Conservation (phyloP, 768 basidiomycete species). For the Pilatotrama ljubarskyi region DNA sequence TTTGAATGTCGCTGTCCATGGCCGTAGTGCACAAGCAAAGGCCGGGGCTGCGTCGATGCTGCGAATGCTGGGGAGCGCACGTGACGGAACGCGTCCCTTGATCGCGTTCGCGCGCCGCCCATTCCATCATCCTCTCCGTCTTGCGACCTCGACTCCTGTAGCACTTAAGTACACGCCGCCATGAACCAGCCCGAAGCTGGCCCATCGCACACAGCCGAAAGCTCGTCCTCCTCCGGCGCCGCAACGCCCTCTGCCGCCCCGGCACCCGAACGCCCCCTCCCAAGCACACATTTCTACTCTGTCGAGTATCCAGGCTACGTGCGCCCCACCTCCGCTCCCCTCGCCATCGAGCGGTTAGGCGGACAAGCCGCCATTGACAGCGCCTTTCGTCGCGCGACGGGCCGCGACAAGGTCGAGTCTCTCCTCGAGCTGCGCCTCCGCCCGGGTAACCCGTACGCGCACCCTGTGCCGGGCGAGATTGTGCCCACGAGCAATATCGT, state of each 20-base stretch:
- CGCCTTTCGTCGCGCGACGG: constrained; percentile 69
- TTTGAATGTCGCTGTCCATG: background rate
- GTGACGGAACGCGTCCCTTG: constrained; percentile 11
- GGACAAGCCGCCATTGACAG: constrained; percentile 69
- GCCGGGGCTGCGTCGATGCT: no score
- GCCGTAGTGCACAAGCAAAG: background rate
- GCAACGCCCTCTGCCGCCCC: constrained; percentile 14
- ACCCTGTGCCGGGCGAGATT: constrained; percentile 82
- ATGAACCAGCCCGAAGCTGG: constrained; percentile 14
- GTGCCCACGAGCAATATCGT: constrained; percentile 79
- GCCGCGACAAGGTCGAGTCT: constrained; percentile 52
- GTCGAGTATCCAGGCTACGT: constrained; percentile 94
- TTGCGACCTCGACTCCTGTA: background rate
- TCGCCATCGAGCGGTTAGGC: constrained; percentile 66
- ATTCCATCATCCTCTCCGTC: background rate
- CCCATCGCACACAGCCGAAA: constrained; percentile 1
- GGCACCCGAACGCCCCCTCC: constrained; percentile 47
- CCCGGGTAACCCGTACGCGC: constrained; percentile 74
- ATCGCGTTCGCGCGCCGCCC: constrained; percentile 1
- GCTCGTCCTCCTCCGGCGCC: background rate
- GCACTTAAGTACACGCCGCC: background rate
- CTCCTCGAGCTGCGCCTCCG: constrained; percentile 77
- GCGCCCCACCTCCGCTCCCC: constrained; percentile 53
- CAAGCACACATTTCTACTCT: constrained; percentile 66
- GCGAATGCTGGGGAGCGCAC: no score